A percentile compares a stretch with the other conserved stretches of the same genome.
These are phyloP conservation scores for Aleurites moluccanus DNA, from an alignment of 441 rosid genomes.

Conservation along the genomic window DNA sequence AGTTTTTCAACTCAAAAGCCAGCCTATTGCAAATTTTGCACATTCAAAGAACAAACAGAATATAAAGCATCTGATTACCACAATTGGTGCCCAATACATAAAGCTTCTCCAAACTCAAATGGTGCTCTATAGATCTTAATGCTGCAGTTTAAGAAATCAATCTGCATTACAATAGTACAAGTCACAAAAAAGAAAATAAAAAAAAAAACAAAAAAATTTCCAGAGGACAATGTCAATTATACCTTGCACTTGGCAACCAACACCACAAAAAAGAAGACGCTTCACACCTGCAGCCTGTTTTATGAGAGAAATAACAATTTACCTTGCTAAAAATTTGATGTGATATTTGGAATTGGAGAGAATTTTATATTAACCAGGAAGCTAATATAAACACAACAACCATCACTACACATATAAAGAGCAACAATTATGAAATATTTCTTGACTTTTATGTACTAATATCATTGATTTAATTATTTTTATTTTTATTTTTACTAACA, in stretches of 20 bases:
- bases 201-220: conserved; percentile 15
- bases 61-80: conserved; percentile 44
- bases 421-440: background rate
- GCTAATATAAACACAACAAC: background rate
- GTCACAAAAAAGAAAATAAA: conserved; percentile 47
- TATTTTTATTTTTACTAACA: background rate
- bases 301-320: conserved; percentile 16
- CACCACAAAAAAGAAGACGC: conserved; percentile 96
- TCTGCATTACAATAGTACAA: conserved; percentile 83
- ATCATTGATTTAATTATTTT: background rate
- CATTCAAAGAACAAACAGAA: background rate
- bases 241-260: conserved; percentile 99
- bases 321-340: conserved; percentile 15
- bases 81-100: conserved; percentile 97
- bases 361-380: background rate
- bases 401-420: background rate
- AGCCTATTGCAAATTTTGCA: background rate
- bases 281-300: conserved; percentile 87
- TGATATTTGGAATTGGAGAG: background rate
- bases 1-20: background rate
- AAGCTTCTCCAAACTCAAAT: conserved; percentile 86
- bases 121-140: conserved; percentile 82
- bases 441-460: background rate
- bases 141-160: conserved; percentile 92
- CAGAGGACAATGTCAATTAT: conserved; percentile 20